These are phyloP conservation scores for Pichia scutulata DNA, from an alignment of 805 yeast genomes.

Conservation along the genomic window DNA sequence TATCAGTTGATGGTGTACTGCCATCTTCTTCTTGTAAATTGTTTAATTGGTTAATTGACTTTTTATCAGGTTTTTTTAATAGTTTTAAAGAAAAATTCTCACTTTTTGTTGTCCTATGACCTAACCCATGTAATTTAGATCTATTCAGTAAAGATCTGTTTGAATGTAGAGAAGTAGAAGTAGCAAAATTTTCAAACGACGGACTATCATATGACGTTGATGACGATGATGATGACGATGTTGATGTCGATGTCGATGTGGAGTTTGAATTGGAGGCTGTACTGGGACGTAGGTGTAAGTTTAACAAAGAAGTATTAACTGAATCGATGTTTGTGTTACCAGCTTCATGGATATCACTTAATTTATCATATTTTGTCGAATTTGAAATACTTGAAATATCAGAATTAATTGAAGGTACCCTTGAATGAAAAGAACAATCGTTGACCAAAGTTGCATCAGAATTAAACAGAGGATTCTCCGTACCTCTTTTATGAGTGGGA, in stretches of 20 bases:
- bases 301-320: not conserved
- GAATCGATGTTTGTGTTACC: not conserved
- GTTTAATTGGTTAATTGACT: conserved; percentile 2
- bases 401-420: conserved; percentile 1
- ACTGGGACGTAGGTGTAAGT: not conserved
- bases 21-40: conserved; percentile 2
- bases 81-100: conserved; percentile 7
- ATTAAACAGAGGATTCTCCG: conserved; percentile 4
- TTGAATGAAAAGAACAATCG: not conserved
- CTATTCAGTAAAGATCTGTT: conserved; percentile 1
- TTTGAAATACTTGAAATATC: not conserved
- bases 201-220: not conserved
- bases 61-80: conserved; percentile 1
- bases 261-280: not conserved
- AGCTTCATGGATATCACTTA: not conserved
- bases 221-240: not conserved
- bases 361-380: not conserved
- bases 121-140: conserved; percentile 5
- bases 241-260: not conserved
- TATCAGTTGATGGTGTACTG: not conserved
- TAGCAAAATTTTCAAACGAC: not conserved
- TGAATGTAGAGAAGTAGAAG: not conserved
- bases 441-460: conserved; percentile 13
- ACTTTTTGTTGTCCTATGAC: conserved; percentile 13
- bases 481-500: conserved; percentile 7